A percentile compares a stretch with the other conserved stretches of the same genome.
Evolutionary conservation across 148 eudicot species (phyloP).

Genomic region (Salicornia ramosissima): DNA sequence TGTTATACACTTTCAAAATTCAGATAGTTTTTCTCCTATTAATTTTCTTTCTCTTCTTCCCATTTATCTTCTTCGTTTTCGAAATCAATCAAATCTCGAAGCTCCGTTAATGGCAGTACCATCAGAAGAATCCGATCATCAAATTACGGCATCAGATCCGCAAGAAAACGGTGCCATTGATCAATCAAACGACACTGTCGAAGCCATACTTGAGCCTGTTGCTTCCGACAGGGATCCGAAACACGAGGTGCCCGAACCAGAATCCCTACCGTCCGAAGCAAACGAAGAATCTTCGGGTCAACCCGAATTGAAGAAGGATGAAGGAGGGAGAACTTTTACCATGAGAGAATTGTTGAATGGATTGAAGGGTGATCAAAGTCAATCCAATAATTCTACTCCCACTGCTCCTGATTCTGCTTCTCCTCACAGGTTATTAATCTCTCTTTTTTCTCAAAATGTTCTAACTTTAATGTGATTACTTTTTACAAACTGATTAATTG

Average conservation of each 20-base stretch:
- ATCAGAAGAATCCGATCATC: conserved; percentile 1
- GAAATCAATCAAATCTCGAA: conserved; percentile 18
- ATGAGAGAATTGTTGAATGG: conserved; percentile 76
- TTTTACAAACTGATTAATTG: not conserved
- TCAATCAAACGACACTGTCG: conserved; percentile 23
- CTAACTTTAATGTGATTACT: not conserved
- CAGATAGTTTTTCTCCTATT: not conserved
- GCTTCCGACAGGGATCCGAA: conserved; percentile 11
- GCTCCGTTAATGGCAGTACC: conserved; percentile 7
- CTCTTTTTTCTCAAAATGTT: not conserved
- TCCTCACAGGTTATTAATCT: conserved; percentile 38
- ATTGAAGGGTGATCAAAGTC: conserved; percentile 49
- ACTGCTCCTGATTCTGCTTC: conserved; percentile 36
- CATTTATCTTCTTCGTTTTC: not conserved
- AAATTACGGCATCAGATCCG: conserved; percentile 15
- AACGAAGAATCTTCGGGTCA: conserved; percentile 9
- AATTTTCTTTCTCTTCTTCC: not conserved
- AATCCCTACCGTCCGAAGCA: conserved; percentile 14
- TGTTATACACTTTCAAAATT: not conserved
- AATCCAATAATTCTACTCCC: conserved; percentile 23
- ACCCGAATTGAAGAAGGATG: conserved; percentile 32
- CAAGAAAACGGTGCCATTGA: conserved; percentile 7
- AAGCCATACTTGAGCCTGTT: conserved; percentile 17
- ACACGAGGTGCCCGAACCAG: conserved; percentile 15
- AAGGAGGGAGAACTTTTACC: conserved; percentile 51